Evolutionary conservation across 495 filamentous ascomycete genomes (phyloP).

Genomic region (Parathielavia appendiculata): DNA sequence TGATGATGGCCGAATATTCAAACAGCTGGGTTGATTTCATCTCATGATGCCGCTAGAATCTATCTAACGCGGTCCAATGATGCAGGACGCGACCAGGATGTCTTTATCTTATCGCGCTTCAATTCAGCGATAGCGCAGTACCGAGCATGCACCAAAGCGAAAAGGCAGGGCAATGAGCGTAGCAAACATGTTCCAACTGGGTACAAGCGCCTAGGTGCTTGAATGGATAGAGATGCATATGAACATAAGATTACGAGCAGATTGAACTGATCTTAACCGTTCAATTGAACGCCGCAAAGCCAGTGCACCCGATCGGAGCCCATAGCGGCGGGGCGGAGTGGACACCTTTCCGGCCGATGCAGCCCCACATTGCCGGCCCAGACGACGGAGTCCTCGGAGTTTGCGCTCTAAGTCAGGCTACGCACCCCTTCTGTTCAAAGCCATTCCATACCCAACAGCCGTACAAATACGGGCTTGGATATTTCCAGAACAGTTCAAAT

Average conservation of each 20-base stretch:
- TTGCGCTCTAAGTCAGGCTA: slow-evolving; percentile 6
- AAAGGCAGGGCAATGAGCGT: too few relatives aligned
- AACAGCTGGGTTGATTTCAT: not conserved
- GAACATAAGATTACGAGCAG: too few relatives aligned
- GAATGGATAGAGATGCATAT: too few relatives aligned
- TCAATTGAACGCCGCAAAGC: too few relatives aligned
- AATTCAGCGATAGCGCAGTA: not conserved
- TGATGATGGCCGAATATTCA: not conserved
- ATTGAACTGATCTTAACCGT: too few relatives aligned
- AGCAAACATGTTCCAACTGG: too few relatives aligned
- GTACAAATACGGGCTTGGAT: too few relatives aligned
- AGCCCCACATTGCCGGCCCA: not conserved
- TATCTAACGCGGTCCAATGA: not conserved
- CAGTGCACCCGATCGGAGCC: not conserved
- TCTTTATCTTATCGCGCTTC: slow-evolving; percentile 9
- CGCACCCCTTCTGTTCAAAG: slow-evolving; percentile 1
- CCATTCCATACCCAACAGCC: too few relatives aligned
- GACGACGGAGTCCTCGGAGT: not conserved
- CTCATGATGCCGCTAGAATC: not conserved
- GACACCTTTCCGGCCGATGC: not conserved
- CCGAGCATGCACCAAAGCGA: too few relatives aligned
- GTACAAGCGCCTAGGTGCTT: too few relatives aligned
- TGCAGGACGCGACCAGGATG: slow-evolving; percentile 3
- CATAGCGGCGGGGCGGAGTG: not conserved
- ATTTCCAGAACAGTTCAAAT: too few relatives aligned